Conservation (phyloP, 108 stramenopile species). For the Nitzschia palea region DNA sequence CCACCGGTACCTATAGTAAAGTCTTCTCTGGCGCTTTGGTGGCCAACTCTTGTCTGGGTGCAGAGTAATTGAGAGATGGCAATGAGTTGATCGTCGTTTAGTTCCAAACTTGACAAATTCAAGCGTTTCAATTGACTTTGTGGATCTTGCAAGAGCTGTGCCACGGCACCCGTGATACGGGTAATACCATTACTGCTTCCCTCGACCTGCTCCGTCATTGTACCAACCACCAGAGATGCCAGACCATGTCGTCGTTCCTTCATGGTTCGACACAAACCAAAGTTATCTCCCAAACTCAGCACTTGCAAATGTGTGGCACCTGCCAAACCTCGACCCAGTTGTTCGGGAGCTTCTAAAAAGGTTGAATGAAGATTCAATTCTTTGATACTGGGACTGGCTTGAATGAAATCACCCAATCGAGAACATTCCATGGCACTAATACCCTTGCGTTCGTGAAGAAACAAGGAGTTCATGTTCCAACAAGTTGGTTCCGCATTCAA, state of each 20-base stretch:
- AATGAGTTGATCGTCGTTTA: constrained; percentile 1
- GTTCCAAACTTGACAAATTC: constrained; percentile 1
- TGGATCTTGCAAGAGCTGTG: background rate
- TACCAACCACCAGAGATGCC: too few species aligned
- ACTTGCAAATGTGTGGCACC: background rate
- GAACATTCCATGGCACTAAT: background rate
- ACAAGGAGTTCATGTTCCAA: background rate
- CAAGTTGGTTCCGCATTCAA: background rate
- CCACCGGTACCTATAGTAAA: too few species aligned
- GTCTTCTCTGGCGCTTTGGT: too few species aligned
- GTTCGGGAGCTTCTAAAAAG: background rate
- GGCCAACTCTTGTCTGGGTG: too few species aligned
- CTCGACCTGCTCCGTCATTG: too few species aligned
- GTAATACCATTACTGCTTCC: too few species aligned
- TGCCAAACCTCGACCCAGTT: background rate
- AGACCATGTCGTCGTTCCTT: too few species aligned
- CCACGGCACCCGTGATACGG: constrained; percentile 4
- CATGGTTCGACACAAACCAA: too few species aligned
- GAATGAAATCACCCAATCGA: background rate
- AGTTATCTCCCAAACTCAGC: too few species aligned
- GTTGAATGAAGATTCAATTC: background rate
- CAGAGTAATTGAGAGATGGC: background rate
- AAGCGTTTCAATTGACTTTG: background rate
- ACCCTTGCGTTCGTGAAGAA: background rate
- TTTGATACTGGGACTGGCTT: background rate